Evolutionary conservation across 75 land plant species (phyloP).

Genomic region (Pseudotsuga menziesii): DNA sequence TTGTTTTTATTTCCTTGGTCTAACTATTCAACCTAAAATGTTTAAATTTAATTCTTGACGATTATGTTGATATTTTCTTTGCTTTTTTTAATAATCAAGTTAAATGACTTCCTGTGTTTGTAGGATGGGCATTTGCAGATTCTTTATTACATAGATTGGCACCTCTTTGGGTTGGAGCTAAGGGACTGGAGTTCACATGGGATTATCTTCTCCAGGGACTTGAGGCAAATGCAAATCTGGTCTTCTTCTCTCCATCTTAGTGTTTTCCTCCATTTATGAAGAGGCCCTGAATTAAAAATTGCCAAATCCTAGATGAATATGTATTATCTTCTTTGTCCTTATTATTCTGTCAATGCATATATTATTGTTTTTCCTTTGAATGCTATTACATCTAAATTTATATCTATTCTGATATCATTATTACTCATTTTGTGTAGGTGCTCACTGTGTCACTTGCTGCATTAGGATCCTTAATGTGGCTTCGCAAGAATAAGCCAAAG

Average conservation of each 20-base stretch:
- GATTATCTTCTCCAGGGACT: slow-evolving; percentile 87
- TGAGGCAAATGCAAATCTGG: slow-evolving; percentile 98
- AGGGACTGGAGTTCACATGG: slow-evolving; percentile 96
- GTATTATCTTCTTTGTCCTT: neutral
- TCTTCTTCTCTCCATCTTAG: slow-evolving; percentile 8
- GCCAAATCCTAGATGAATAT: neutral
- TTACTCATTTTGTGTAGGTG: slow-evolving; percentile 39
- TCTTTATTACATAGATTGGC: slow-evolving; percentile 84
- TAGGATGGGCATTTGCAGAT: slow-evolving; percentile 99
- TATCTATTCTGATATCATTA: slow-evolving; percentile 6
- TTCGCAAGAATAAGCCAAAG: slow-evolving; percentile 88
- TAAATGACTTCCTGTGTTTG: neutral
- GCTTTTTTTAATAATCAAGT: neutral
- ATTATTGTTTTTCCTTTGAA: neutral
- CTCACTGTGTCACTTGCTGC: slow-evolving; percentile 88
- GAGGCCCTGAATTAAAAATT: neutral
- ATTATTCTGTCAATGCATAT: neutral
- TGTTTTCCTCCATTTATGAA: slow-evolving; percentile 7
- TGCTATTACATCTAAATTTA: neutral
- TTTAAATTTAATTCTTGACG: neutral
- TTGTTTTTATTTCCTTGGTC: neutral
- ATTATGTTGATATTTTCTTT: neutral
- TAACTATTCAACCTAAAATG: neutral
- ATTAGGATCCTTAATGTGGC: slow-evolving; percentile 95
- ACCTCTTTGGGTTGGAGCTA: slow-evolving; percentile 98